These are phyloP conservation scores for Parietaria judaica DNA, from an alignment of 306 rosid species.

Conservation along the genomic window DNA sequence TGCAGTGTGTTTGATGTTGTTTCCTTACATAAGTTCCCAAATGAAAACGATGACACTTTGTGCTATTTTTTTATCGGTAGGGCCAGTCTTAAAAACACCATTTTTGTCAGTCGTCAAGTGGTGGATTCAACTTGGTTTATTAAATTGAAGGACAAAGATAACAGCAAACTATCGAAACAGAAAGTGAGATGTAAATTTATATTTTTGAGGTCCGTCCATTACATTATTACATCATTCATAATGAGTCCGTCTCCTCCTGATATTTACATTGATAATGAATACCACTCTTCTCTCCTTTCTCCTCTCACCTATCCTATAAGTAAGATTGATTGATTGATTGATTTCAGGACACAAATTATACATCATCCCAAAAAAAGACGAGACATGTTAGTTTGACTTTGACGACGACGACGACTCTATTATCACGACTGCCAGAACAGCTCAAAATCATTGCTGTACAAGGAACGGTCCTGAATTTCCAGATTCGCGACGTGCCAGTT, in stretches of 20 bases:
- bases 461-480: conserved; percentile 98
- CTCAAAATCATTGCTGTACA: conserved; percentile 91
- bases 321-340: too few species aligned
- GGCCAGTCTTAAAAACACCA: too few species aligned
- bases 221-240: neutral
- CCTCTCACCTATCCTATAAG: conserved; percentile 40
- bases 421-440: conserved; percentile 94
- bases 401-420: conserved; percentile 28
- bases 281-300: conserved; percentile 24
- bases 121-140: too few species aligned
- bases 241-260: conserved; percentile 17
- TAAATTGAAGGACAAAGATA: too few species aligned
- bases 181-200: too few species aligned
- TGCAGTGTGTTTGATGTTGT: too few species aligned
- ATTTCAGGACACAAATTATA: conserved; percentile 11
- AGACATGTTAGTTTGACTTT: conserved; percentile 24
- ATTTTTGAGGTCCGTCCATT: too few species aligned
- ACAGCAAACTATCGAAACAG: too few species aligned
- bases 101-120: too few species aligned
- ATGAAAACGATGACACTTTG: too few species aligned
- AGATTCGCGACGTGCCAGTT: conserved; percentile 97
- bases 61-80: too few species aligned
- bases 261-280: conserved; percentile 43
- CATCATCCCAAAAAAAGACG: conserved; percentile 8
- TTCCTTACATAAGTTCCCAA: too few species aligned